Base-by-base conservation (phyloP, 139 green algal genomes). In the Eudorina sp. region DNA sequence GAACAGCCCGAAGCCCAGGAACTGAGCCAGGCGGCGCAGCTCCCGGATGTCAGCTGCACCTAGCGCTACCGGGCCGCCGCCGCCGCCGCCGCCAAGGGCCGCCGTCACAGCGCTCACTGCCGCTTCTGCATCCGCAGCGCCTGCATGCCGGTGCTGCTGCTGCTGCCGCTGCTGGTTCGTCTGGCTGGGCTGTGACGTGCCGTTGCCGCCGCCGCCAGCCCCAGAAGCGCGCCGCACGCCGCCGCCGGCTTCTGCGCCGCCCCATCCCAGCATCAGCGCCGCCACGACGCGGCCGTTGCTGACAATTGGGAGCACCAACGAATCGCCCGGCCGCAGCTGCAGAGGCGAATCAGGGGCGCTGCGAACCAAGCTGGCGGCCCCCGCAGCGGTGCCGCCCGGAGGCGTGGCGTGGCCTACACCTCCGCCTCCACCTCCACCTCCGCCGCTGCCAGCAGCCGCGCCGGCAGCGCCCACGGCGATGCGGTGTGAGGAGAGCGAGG, bases 21-120 rank as follows among this genome's bases (percentile, higher is more conserved):
- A 48, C 80, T 86, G 80, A 0, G 60, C 80, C 80, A 86, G 45
- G 4, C 80, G 80, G 36, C 60, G 60, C 13, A 86, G 60, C 80
- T 86, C 80, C 16, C 48, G 13, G 25, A 85, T 25, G 8, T 85
- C 78, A 31, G 25, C 40, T 0, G 48, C 1, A 21, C 55, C 40
- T 40, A 85, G 58, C 38, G 16, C 36, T 55, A 85, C 13, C 6
- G 2, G 34, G 1, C 70, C 70, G 27, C 40, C 40, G 16, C 40
- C 40, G 43, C 43, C 19, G 69, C 7, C n/a, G n/a, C n/a, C 64
- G n/a, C n/a, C 64, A 18, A 5, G 6, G 29, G 18, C 58, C 19
- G 58, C 58, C 16, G 51, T 66, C 55, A 66, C 66, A 31, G 66
- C 31, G n/a, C n/a, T n/a, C 23, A 45, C 73, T 81, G 45, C 73